Evolutionary conservation across 192 early-diverging fungal genomes (phyloP).

Genomic region (Linnemannia zychae): DNA sequence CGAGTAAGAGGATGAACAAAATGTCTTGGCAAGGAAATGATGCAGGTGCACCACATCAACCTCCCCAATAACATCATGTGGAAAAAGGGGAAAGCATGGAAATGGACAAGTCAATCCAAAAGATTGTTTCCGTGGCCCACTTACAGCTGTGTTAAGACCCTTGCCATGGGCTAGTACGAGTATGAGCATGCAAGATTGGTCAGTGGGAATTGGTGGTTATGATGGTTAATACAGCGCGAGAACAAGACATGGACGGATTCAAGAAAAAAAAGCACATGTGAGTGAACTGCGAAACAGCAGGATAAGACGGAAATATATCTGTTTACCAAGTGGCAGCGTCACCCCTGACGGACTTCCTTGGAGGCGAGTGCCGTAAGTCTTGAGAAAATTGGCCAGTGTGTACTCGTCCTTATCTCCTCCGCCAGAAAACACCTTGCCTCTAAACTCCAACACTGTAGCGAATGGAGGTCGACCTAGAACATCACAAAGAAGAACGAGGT

Average conservation of each 20-base stretch:
- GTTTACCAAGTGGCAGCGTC: constrained; percentile 54
- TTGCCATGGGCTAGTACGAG: constrained; percentile 56
- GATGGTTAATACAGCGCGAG: not conserved
- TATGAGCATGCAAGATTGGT: not conserved
- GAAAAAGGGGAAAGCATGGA: not conserved
- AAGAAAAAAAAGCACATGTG: constrained; percentile 3
- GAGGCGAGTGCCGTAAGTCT: constrained; percentile 36
- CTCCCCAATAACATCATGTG: constrained; percentile 1
- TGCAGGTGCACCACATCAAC: not conserved
- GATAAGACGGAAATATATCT: not conserved
- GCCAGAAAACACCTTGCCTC: constrained; percentile 67
- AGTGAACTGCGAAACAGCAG: not conserved
- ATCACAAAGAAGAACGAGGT: not conserved
- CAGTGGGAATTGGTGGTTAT: not conserved
- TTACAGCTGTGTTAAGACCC: constrained; percentile 65
- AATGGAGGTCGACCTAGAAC: constrained; percentile 63
- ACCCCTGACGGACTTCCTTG: constrained; percentile 61
- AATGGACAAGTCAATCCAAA: not conserved
- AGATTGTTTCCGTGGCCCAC: not conserved
- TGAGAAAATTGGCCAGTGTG: constrained; percentile 62
- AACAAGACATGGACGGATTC: not conserved
- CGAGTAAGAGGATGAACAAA: not conserved
- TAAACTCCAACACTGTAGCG: constrained; percentile 61
- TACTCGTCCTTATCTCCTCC: constrained; percentile 66
- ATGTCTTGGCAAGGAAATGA: constrained; percentile 20